phyloP scores from a whole-genome alignment of 2,329 filamentous ascomycete species.

The Aspergillus sojae region DNA sequence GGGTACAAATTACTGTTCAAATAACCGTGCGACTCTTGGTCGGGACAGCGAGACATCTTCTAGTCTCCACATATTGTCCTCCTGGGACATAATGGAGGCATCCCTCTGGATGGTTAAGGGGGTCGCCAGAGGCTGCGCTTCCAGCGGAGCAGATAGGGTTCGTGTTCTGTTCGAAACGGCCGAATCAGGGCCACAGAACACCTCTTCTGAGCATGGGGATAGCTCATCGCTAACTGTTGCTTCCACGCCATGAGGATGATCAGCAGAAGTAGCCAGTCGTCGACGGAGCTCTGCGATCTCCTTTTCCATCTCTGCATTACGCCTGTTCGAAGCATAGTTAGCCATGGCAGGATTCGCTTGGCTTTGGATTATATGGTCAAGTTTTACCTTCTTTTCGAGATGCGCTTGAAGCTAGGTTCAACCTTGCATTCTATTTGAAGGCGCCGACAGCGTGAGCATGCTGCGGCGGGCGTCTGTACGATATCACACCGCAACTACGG shows the following conservation, averaged over 20 bases:
- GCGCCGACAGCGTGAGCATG: constrained; percentile 63
- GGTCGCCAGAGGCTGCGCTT: constrained; percentile 35
- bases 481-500: constrained; percentile 66
- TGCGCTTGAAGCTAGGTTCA: constrained; percentile 67
- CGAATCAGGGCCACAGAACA: constrained; percentile 34
- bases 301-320: constrained; percentile 66
- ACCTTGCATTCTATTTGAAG: constrained; percentile 66
- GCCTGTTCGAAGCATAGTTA: constrained; percentile 40
- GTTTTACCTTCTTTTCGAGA: constrained; percentile 58
- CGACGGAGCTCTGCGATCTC: constrained; percentile 53
- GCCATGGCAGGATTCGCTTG: neutral
- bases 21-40: constrained; percentile 44
- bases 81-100: constrained; percentile 40
- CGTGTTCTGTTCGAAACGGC: constrained; percentile 30
- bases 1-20: constrained; percentile 41
- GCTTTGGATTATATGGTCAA: neutral
- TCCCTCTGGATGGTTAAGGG: constrained; percentile 37
- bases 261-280: constrained; percentile 41
- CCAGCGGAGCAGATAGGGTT: constrained; percentile 38
- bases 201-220: constrained; percentile 39
- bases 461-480: constrained; percentile 62
- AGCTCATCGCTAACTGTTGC: constrained; percentile 32
- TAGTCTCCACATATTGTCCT: constrained; percentile 51
- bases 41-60: constrained; percentile 48
- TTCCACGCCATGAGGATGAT: constrained; percentile 29